These are phyloP conservation scores for Aspergillus sp. DNA, from an alignment of 2,329 filamentous ascomycete genomes.

Conservation along the genomic window DNA sequence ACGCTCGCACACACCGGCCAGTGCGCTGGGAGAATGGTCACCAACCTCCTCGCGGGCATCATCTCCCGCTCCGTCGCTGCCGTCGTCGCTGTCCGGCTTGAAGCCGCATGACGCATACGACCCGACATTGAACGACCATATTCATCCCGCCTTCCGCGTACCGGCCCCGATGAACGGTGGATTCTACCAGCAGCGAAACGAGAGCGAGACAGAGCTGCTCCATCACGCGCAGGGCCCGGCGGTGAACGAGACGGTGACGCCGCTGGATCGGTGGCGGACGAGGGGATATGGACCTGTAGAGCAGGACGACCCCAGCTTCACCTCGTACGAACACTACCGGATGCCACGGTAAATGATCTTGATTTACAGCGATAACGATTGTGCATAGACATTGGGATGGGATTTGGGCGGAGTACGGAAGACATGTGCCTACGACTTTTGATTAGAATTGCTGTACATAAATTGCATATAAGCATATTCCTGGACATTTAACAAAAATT, in stretches of 20 bases:
- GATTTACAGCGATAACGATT: slow-evolving; percentile 3
- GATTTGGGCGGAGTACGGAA: slow-evolving; percentile 6
- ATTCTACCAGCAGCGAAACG: slow-evolving; percentile 40
- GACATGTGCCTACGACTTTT: slow-evolving; percentile 10
- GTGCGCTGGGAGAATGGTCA: slow-evolving; percentile 40
- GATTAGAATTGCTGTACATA: slow-evolving; percentile 2
- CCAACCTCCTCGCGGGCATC: slow-evolving; percentile 43
- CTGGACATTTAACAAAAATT: not conserved
- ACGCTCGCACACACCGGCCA: slow-evolving; percentile 47
- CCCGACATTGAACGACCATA: slow-evolving; percentile 23
- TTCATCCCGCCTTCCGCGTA: slow-evolving; percentile 42
- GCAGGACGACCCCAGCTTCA: slow-evolving; percentile 37
- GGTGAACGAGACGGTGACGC: slow-evolving; percentile 21
- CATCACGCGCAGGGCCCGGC: slow-evolving; percentile 38
- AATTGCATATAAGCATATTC: slow-evolving; percentile 1
- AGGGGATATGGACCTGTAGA: slow-evolving; percentile 42
- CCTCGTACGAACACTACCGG: slow-evolving; percentile 41
- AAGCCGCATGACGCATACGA: slow-evolving; percentile 32
- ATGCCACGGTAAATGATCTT: slow-evolving; percentile 19
- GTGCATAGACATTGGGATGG: slow-evolving; percentile 5
- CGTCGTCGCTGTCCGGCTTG: slow-evolving; percentile 30
- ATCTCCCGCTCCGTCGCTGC: slow-evolving; percentile 43
- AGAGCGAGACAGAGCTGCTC: slow-evolving; percentile 44
- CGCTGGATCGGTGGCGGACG: slow-evolving; percentile 39
- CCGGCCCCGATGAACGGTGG: slow-evolving; percentile 27